Evolutionary conservation across 2,329 filamentous ascomycete species (phyloP).

Genomic region (Fusarium buharicum): DNA sequence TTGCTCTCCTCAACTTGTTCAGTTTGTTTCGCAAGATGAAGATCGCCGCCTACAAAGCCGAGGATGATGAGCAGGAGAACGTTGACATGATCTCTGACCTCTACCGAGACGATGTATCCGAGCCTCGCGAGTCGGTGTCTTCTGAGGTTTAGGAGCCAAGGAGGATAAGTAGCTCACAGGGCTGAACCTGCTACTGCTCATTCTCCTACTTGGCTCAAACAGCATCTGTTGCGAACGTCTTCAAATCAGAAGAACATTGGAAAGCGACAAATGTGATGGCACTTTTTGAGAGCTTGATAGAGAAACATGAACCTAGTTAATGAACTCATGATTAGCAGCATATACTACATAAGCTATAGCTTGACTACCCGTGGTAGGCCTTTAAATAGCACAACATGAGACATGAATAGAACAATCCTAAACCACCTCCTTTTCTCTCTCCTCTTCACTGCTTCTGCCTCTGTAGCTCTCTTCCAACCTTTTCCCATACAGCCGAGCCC

Average conservation of each 20-base stretch:
- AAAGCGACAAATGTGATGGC: neutral
- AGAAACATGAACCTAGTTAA: neutral
- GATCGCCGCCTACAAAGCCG: conserved; percentile 32
- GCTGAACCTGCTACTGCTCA: neutral
- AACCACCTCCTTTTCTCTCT: neutral
- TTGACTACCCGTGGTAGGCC: neutral
- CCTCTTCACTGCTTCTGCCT: conserved; percentile 20
- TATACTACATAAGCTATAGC: neutral
- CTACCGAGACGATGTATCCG: conserved; percentile 35
- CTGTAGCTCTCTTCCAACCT: conserved; percentile 50
- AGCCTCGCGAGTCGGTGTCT: conserved; percentile 35
- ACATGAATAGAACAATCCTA: conserved; percentile 1
- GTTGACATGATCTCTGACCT: conserved; percentile 23
- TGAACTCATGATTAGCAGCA: neutral
- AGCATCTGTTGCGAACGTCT: neutral
- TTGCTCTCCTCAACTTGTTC: conserved; percentile 32
- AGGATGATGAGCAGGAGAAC: conserved; percentile 22
- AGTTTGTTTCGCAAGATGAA: conserved; percentile 35
- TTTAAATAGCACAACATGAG: conserved; percentile 9
- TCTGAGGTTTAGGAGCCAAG: conserved; percentile 21
- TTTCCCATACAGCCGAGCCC: conserved; percentile 69
- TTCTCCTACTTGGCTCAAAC: neutral
- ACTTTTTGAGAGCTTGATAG: neutral
- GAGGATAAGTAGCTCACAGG: neutral
- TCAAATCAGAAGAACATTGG: neutral